Evolutionary conservation across 2,329 filamentous ascomycete genomes (phyloP), one percentile per base, ranked within the genome.

Genomic region (Penicillium fuscoglaucum): DNA sequence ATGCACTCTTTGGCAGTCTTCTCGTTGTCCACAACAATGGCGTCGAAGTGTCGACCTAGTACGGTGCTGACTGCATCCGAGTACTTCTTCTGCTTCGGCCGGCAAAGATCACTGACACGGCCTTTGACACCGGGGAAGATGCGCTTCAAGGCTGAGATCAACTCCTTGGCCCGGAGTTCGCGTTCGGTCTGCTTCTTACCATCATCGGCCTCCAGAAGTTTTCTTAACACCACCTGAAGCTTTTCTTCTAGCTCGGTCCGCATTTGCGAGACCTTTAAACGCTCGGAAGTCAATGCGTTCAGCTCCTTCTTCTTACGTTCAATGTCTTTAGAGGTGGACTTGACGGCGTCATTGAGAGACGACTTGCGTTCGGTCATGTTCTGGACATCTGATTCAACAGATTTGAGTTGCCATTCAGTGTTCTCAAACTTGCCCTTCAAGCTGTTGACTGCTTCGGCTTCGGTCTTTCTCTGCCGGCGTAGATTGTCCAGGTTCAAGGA

Each of bases 61-160:
- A 96, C 92, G 24, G 91, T 96, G 68, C 91, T 91, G 62, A 99
- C 90, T 46, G 95, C 95, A 66, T 95, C 91, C 63, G 95, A 90
- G 70, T 88, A 99, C 74, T 97, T 98, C 78, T 96, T 97, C 78
- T 97, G 91, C 76, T 97, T 98, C 1, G 95, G 93, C 65, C 91
- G 93, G 79, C 95, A 97, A 43, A 99, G 84, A 64, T 96, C 91
- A 62, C 91, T 91, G 46, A 98, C 86, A 46, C 93, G 88, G 21
- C 95, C 95, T 65, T 90, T 90, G 45, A 99, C 93, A 47, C 93
- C 93, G 1, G 92, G 91, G 68, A 92, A 96, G 62, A 96, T 90
- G 52, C 92, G 89, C 75, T 96, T 96, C 68, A 99, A 82, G 33
- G 90, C 88, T 12, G 88, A 87, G 35, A 98, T 88, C 70, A 91